These are phyloP conservation scores for Candida tunisiensis DNA, from an alignment of 1,139 yeast species.

Conservation along the genomic window DNA sequence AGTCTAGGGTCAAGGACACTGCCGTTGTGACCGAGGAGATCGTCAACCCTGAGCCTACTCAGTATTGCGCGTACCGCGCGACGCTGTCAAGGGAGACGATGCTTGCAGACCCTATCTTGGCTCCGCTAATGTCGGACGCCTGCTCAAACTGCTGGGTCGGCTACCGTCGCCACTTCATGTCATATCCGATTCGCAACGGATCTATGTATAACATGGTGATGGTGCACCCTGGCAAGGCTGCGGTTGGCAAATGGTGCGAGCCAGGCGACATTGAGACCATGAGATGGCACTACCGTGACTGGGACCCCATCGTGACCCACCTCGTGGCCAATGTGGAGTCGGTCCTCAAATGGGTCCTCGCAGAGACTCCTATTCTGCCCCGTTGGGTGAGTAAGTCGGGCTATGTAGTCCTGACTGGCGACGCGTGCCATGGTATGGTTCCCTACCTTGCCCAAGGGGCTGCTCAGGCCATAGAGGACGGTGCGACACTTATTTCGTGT, in stretches of 20 bases:
- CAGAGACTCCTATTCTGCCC: slow-evolving; percentile 4
- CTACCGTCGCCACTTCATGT: slow-evolving; percentile 6
- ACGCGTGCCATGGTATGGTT: slow-evolving; percentile 20
- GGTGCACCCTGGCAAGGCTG: slow-evolving; percentile 6
- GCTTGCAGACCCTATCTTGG: slow-evolving; percentile 14
- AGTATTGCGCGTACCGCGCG: slow-evolving; percentile 17
- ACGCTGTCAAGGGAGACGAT: slow-evolving; percentile 11
- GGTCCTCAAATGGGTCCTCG: slow-evolving; percentile 5
- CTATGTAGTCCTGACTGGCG: slow-evolving; percentile 5
- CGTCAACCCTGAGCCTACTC: slow-evolving; percentile 10
- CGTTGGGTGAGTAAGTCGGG: slow-evolving; percentile 6
- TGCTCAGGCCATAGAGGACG: slow-evolving; percentile 18
- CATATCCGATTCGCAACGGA: slow-evolving; percentile 7
- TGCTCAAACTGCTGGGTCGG: slow-evolving; percentile 22
- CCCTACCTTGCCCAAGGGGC: slow-evolving; percentile 25
- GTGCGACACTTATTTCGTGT: slow-evolving; percentile 1
- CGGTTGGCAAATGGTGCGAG: slow-evolving; percentile 6
- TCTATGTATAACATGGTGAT: slow-evolving; percentile 7
- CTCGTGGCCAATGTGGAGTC: slow-evolving; percentile 4
- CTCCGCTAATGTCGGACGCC: slow-evolving; percentile 12
- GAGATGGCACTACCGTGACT: slow-evolving; percentile 4
- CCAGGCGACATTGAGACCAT: slow-evolving; percentile 5
- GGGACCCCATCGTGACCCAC: slow-evolving; percentile 3
- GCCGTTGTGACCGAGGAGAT: slow-evolving; percentile 5
- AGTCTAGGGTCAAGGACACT: slow-evolving; percentile 5